Base-by-base conservation (phyloP, 345 rosid species). In the Citrus glauca region DNA sequence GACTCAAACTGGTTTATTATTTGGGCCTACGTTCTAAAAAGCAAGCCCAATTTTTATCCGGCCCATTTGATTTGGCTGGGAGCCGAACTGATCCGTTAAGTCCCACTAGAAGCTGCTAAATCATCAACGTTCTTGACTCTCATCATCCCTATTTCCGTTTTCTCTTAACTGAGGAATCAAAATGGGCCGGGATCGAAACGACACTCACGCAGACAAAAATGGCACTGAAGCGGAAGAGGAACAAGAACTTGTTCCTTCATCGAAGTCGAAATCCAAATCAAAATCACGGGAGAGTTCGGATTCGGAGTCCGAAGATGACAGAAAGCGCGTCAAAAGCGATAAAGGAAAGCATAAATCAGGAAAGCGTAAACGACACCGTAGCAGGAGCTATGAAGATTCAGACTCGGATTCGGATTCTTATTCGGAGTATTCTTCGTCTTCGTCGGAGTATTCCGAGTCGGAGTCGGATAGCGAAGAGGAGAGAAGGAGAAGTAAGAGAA, bases 391-490 rank as follows among this genome's bases (percentile, higher is more conserved):
- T 55, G 80, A 79, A 14, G 85, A 82, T 45, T 83, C 84, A 14
- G 84, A 80, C 7, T 85, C 87, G 42, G 92, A 83, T 6, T 85
- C 87, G 53, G 92, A 84, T 60, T 61, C 67, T 20, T 88, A 45
- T 45, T 45, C 50, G 17, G 88, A 81, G 1, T 79, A 83, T 71
- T 85, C 89, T 32, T 73, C 77, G n/a, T 61, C 77, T 27, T 61
- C 68, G 14, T 86, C 89, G 17, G 91, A 81, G 1, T 81, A 84
- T 69, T 82, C 90, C n/a, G 88, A 70, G 69, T 82, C 90, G 27
- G 88, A 72, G 69, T 80, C 88, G 32, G 91, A 86, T 25, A 70
- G 66, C 59, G 87, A 85, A 78, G 75, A 79, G 30, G 69, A 76
- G 81, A 82, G 86, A 63, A 85, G 83, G 84, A 84, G 79, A 70